Conservation (phyloP, 2,329 filamentous ascomycete genomes). For the Colletotrichum sp. region DNA sequence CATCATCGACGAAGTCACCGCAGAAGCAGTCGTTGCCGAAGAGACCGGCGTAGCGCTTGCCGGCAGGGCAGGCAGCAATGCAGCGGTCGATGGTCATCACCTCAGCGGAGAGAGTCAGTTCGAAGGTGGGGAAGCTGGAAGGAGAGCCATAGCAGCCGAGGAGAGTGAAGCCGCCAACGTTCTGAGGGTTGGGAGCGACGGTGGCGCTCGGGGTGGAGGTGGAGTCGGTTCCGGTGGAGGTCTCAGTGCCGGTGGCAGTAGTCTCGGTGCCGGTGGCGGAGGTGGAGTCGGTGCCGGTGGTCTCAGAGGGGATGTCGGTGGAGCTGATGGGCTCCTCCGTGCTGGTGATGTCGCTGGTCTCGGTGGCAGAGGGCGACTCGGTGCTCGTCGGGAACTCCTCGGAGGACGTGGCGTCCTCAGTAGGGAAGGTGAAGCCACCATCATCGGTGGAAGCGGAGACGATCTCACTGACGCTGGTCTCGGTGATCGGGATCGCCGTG, state of each 20-base stretch:
- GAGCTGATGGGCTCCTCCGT: not conserved
- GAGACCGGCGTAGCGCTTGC: constrained; percentile 3
- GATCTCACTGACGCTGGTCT: not conserved
- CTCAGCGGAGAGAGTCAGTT: constrained; percentile 6
- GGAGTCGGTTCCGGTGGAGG: not conserved
- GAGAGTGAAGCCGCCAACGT: constrained; percentile 24
- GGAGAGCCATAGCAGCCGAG: constrained; percentile 32
- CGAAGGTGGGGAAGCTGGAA: constrained; percentile 31
- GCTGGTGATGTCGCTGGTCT: not conserved
- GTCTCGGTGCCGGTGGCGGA: not conserved
- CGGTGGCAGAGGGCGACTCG: not conserved
- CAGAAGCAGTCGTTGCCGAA: constrained; percentile 26
- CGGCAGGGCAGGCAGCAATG: constrained; percentile 25
- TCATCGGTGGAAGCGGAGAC: not conserved
- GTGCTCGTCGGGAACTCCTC: not conserved
- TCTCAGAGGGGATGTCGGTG: not conserved
- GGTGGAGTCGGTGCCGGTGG: not conserved
- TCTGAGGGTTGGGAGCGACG: constrained; percentile 4
- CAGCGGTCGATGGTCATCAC: constrained; percentile 29
- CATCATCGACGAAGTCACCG: constrained; percentile 20
- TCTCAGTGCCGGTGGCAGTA: not conserved
- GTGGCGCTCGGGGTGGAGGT: not conserved
- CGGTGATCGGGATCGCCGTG: not conserved
- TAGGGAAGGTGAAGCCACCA: not conserved
- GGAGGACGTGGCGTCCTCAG: not conserved